phyloP scores from a whole-genome alignment of 345 rosid genomes.

The Eucalyptus camaldulensis region DNA sequence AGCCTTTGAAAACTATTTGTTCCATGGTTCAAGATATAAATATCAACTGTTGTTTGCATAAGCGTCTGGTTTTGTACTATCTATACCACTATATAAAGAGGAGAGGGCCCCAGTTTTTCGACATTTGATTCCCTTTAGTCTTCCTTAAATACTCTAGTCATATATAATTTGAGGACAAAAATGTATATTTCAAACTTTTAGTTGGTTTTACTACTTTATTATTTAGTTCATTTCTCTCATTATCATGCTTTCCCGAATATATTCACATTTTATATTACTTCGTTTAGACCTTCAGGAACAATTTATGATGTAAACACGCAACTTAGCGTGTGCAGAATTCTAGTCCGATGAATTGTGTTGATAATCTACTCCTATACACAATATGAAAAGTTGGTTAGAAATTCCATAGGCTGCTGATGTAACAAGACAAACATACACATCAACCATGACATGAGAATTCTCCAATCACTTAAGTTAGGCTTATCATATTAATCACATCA shows the following conservation, averaged over 20 bases:
- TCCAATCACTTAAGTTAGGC: not conserved
- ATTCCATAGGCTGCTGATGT: not conserved
- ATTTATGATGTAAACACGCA: not conserved
- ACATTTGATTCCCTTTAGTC: not conserved
- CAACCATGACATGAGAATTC: not conserved
- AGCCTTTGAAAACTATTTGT: not conserved
- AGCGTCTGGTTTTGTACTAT: not conserved
- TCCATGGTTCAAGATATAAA: not conserved
- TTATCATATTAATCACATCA: not conserved
- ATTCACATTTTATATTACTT: not conserved
- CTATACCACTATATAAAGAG: not conserved
- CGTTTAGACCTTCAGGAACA: not conserved
- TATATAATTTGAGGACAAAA: not conserved
- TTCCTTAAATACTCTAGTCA: not conserved
- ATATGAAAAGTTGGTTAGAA: not conserved
- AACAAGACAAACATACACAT: not conserved
- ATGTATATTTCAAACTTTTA: not conserved
- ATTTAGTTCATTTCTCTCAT: not conserved
- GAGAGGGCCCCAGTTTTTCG: not conserved
- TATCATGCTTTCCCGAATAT: not conserved
- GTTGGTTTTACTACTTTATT: not conserved
- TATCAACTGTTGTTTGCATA: not conserved
- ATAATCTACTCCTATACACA: not conserved
- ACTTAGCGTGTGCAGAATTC: not conserved
- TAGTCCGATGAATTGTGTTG: not conserved